Evolutionary conservation across 805 yeast genomes (phyloP), one percentile per base, ranked within the genome.

Genomic region (Schwanniomyces sp.): DNA sequence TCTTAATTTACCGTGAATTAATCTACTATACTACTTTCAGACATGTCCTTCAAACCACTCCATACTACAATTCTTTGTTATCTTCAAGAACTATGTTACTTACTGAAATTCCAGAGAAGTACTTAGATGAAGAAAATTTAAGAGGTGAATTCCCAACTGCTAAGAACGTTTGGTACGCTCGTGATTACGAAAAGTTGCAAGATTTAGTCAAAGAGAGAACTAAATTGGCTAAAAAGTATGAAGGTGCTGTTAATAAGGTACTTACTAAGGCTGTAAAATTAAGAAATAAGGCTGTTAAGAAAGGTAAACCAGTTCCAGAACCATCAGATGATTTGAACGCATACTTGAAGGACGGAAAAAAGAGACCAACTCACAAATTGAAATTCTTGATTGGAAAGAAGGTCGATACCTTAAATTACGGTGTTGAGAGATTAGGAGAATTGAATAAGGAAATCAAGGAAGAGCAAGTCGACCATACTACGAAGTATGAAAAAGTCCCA

Each of bases 291-390:
- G 72, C 79, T 24, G 62, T 73, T 45, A 85, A 86, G 66, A 85
- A 86, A 63, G 72, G 75, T 30, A 72, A 78, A 57, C 75, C 78
- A 10, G 61, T 72, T 17, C 84, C 86, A 17, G 76, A 74, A 52
- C 84, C 86, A 4, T 77, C 72, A 45, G 75, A 83, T 59, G 84
- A 78, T 51, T 58, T 84, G 41, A 73, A 76, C 52, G 74, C 82
- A 39, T 90, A 88, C 64, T 81, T 90, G 51, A 85, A 86, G 67
- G 75, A 72, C 49, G 76, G 75, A 36, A 71, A 71, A 55, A 91
- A 90, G 73, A 80, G 92, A 56, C 97, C 97, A 41, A 85, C 88
- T 29, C 92, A 89, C 67, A 81, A 81, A 53, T 76, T 90, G 57
- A 81, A 80, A 59, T 82, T 82, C 47, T 67, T 87, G 49, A 75